These are phyloP conservation scores for Haplographium delicatum DNA, from an alignment of 495 filamentous ascomycete genomes.

Conservation along the genomic window DNA sequence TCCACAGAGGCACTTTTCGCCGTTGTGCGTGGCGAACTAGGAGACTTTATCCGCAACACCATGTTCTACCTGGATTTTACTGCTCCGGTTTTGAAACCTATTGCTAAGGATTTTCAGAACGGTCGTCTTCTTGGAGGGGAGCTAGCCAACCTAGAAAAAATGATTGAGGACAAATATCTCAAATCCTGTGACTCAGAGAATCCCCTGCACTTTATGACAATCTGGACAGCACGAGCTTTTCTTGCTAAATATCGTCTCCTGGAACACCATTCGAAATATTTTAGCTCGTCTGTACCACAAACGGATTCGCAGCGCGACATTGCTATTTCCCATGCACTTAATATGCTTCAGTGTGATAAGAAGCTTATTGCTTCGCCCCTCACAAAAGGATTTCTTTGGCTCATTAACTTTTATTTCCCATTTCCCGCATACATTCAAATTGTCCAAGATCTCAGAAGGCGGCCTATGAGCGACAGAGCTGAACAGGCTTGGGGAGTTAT, in stretches of 20 bases:
- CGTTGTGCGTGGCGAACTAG: constrained; percentile 42
- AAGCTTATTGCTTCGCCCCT: constrained; percentile 36
- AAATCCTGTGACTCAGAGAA: constrained; percentile 54
- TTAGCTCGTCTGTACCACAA: constrained; percentile 29
- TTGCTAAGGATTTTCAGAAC: constrained; percentile 39
- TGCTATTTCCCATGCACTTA: constrained; percentile 36
- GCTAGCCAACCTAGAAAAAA: constrained; percentile 33
- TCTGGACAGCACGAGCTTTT: constrained; percentile 42
- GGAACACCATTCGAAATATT: constrained; percentile 34
- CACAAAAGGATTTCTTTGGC: constrained; percentile 42
- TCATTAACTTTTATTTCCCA: constrained; percentile 42
- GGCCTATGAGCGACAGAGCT: constrained; percentile 39
- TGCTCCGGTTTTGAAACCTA: constrained; percentile 37
- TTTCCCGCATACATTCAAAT: constrained; percentile 46
- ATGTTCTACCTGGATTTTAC: constrained; percentile 40
- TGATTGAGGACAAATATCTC: constrained; percentile 46
- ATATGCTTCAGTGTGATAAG: constrained; percentile 41
- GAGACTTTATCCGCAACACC: constrained; percentile 40
- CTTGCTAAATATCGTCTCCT: constrained; percentile 31
- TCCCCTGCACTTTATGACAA: constrained; percentile 50
- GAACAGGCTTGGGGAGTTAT: constrained; percentile 45
- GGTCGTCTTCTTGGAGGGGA: constrained; percentile 33
- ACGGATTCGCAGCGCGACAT: constrained; percentile 34
- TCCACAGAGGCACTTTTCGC: constrained; percentile 53
- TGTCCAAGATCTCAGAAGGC: constrained; percentile 42